Evolutionary conservation across 2,329 filamentous ascomycete genomes (phyloP).

Genomic region (Exophiala lecanii-corni): DNA sequence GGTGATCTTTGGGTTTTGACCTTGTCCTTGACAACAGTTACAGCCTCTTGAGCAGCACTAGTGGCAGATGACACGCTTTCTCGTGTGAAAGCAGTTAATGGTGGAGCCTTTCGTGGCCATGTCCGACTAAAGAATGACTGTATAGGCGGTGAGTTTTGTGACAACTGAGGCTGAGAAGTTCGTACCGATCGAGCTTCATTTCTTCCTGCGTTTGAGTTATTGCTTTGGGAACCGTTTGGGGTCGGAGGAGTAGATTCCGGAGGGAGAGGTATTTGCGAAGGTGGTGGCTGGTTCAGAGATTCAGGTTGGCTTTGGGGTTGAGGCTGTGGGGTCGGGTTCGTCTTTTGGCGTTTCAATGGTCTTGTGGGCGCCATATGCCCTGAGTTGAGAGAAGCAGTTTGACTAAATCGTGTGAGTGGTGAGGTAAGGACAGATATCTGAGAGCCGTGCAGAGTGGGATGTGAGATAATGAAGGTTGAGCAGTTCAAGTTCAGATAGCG

Average conservation of each 20-base stretch:
- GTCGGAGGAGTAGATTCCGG: constrained; percentile 12
- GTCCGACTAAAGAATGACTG: constrained; percentile 41
- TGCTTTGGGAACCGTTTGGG: too few relatives aligned
- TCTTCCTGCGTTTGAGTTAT: too few relatives aligned
- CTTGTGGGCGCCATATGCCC: constrained; percentile 23
- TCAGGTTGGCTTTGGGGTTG: constrained; percentile 8
- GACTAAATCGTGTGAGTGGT: too few relatives aligned
- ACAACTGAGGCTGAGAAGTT: not conserved
- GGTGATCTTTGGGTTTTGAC: constrained; percentile 32
- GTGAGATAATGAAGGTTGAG: too few relatives aligned
- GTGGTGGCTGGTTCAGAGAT: constrained; percentile 13
- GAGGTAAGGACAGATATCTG: too few relatives aligned
- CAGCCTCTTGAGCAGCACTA: constrained; percentile 34
- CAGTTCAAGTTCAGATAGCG: too few relatives aligned
- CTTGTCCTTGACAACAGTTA: constrained; percentile 29
- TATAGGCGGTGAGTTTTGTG: not conserved
- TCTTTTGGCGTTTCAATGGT: constrained; percentile 26
- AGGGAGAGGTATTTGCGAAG: constrained; percentile 16
- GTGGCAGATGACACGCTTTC: constrained; percentile 46
- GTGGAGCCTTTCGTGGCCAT: constrained; percentile 46
- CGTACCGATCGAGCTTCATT: constrained; percentile 16
- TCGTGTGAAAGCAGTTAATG: constrained; percentile 46
- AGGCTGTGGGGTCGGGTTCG: constrained; percentile 17
- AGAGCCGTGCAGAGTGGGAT: too few relatives aligned
- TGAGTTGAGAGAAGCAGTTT: constrained; percentile 1